Evolutionary conservation across 768 basidiomycete species (phyloP), one percentile per base, ranked within the genome.

Genomic region (Mycena maculata): DNA sequence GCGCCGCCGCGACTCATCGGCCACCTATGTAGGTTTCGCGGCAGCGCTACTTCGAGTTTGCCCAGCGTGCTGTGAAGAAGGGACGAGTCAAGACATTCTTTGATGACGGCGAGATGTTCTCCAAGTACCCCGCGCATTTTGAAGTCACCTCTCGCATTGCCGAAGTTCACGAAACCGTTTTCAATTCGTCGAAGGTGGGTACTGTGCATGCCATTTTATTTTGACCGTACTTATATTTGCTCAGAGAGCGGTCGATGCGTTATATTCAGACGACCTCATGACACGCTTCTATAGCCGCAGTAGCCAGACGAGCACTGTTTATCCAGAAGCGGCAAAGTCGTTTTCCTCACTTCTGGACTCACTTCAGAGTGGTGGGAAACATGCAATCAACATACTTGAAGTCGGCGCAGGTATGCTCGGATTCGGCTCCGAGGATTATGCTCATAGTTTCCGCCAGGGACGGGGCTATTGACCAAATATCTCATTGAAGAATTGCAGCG

Each of bases 191-290:
- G 2, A 38, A 47, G 65, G 65, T 66, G 39, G 2, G 11, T 25
- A 11, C 18, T 6, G n/a, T n/a, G n/a, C n/a, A n/a, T 12, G 20
- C 28, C 16, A 20, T 44, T 11, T 5, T 16, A 18, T 3, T 18
- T 10, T 15, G 33, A 28, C 30, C 49, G 8, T 39, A 10, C 22
- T 3, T 12, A 25, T 23, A 13, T 54, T 13, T 25, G 3, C 4
- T 20, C 30, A 65, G 64, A 16, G 33, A 8, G 64, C 50, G 23
- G 50, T 59, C 10, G 36, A 59, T 16, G 33, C 33, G 2, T 47
- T 65, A 20, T 65, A 65, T 60, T 59, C 64, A 0, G 64, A 65
- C 25, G 42, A 28, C 15, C 42, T 65, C 18, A 59, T 65, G 64
- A 11, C 42, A 4, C 33, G 36, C 1, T 65, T 44, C 33, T 65